A percentile compares a stretch with the other conserved stretches of the same genome.
Conservation (phyloP, 805 yeast genomes). For the Ogataea pilisensis region DNA sequence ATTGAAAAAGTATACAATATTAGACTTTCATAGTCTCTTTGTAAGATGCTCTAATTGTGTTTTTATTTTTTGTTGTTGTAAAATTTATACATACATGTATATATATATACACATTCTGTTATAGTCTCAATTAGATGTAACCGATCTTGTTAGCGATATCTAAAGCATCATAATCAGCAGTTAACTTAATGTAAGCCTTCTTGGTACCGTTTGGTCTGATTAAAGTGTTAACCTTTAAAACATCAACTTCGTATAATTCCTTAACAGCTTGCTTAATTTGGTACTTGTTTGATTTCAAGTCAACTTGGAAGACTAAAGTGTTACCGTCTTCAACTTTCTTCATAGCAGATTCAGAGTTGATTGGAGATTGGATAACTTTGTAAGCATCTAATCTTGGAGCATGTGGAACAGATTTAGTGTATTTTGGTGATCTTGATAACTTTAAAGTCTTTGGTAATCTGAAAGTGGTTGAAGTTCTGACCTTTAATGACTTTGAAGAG, state of each 20-base stretch:
- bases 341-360: slow-evolving; percentile 98
- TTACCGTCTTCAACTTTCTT: slow-evolving; percentile 99
- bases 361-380: slow-evolving; percentile 91
- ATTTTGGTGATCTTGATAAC: slow-evolving; percentile 91
- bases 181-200: slow-evolving; percentile 98
- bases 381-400: slow-evolving; percentile 94
- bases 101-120: too few species aligned
- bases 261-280: slow-evolving; percentile 98
- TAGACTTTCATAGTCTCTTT: too few species aligned
- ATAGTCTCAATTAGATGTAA: slow-evolving; percentile 82
- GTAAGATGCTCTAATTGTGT: neutral
- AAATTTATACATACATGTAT: slow-evolving; percentile 2
- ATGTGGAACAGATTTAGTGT: slow-evolving; percentile 97
- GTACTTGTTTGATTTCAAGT: slow-evolving; percentile 94
- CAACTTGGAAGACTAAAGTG: slow-evolving; percentile 98
- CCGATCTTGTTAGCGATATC: slow-evolving; percentile 99
- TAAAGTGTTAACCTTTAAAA: slow-evolving; percentile 90
- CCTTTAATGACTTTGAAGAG: slow-evolving; percentile 85
- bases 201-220: slow-evolving; percentile 99
- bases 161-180: slow-evolving; percentile 99
- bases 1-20: too few species aligned
- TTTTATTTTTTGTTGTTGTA: neutral
- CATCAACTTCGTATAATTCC: slow-evolving; percentile 97
- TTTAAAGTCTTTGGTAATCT: slow-evolving; percentile 96
- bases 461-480: slow-evolving; percentile 94